Percentiles rank a stretch among this genome's conserved stretches.
phyloP scores from a whole-genome alignment of 2,329 filamentous ascomycete genomes.

The Colletotrichum tabaci region DNA sequence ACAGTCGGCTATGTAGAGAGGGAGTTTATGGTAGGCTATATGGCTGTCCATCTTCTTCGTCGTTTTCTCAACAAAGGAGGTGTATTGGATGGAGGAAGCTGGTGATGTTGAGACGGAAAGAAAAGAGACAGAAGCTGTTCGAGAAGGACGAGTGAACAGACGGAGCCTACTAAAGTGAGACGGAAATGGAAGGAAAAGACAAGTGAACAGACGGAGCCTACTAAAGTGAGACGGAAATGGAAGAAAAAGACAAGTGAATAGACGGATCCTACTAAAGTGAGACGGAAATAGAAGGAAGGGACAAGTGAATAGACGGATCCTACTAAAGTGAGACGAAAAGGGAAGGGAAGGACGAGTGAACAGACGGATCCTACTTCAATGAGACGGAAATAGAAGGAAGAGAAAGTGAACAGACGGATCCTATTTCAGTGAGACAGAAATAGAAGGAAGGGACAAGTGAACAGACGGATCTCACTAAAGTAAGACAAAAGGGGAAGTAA shows the following conservation, averaged over 20 bases:
- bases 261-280: background rate
- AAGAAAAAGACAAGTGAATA: background rate
- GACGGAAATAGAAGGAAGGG: background rate
- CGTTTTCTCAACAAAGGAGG: background rate
- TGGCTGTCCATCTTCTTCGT: background rate
- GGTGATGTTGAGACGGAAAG: background rate
- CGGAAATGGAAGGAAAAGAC: background rate
- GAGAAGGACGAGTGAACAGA: background rate
- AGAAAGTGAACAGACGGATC: background rate
- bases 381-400: too few relatives aligned
- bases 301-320: background rate
- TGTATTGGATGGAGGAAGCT: background rate
- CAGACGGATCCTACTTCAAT: too few relatives aligned
- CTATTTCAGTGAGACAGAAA: too few relatives aligned
- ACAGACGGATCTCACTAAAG: background rate
- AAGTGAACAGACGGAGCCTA: background rate
- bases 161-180: background rate
- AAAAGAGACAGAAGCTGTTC: background rate
- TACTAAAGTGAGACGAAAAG: too few relatives aligned
- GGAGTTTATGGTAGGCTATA: too few relatives aligned
- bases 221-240: accelerated
- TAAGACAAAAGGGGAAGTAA: accelerated
- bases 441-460: background rate
- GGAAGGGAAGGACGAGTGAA: background rate
- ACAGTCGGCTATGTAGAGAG: too few relatives aligned